Conservation (phyloP, 768 basidiomycete species). For the Naganishia randhawae region DNA sequence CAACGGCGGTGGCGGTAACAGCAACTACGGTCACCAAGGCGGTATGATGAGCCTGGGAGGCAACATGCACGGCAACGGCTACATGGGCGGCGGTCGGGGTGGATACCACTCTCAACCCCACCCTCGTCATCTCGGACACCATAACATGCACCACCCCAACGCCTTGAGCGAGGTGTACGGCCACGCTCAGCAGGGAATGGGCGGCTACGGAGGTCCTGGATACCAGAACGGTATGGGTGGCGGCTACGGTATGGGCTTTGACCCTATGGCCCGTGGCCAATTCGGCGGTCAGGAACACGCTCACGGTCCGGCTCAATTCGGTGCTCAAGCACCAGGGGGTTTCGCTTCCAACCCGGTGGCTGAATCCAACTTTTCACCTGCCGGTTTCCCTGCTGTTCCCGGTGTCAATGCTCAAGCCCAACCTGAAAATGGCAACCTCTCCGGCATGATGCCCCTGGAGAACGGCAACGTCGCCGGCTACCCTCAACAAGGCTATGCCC, state of each 20-base stretch:
- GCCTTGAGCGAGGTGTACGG: slow-evolving; percentile 51
- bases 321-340: slow-evolving; percentile 9
- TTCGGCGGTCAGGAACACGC: slow-evolving; percentile 21
- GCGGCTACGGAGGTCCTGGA: slow-evolving; percentile 25
- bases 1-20: slow-evolving; percentile 32
- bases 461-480: slow-evolving; percentile 23
- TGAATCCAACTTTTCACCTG: slow-evolving; percentile 8
- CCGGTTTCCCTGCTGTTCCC: slow-evolving; percentile 15
- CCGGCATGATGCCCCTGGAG: slow-evolving; percentile 23
- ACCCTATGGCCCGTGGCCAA: slow-evolving; percentile 28
- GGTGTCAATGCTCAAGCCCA: slow-evolving; percentile 7
- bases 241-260: slow-evolving; percentile 26
- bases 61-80: slow-evolving; percentile 31
- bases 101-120: slow-evolving; percentile 27
- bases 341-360: slow-evolving; percentile 19
- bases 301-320: slow-evolving; percentile 9
- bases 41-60: slow-evolving; percentile 33
- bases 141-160: slow-evolving; percentile 50
- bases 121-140: slow-evolving; percentile 46
- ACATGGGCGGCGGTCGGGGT: slow-evolving; percentile 32
- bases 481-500: slow-evolving; percentile 27
- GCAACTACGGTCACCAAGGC: slow-evolving; percentile 29
- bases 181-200: slow-evolving; percentile 26
- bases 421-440: slow-evolving; percentile 20
- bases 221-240: slow-evolving; percentile 30